Base-by-base conservation (phyloP, 2,329 filamentous ascomycete genomes). In the Leptodontidium sp. region DNA sequence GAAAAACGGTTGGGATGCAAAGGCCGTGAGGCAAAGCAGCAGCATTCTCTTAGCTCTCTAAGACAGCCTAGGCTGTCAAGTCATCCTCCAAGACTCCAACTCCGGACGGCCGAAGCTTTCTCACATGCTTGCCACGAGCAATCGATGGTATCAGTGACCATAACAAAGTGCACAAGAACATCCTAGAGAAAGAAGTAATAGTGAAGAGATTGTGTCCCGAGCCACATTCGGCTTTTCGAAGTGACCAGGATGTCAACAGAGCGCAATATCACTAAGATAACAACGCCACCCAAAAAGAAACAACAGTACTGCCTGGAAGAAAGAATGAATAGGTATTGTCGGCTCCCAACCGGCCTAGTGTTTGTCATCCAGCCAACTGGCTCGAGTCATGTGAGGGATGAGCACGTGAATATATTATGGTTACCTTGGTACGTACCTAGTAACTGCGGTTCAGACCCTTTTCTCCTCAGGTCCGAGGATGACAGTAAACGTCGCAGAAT, bases 101-200 rank as follows among this genome's bases (percentile, higher is more conserved):
- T 35, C 9, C 5, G 15, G 52, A 55, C 17, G 52, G 26, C 15
- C 11, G 52, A 35, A 17, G 26, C 7, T 29, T 55, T 55, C 52
- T n/a, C 52, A 35, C 3, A 43, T 43, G n/a, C 55, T 43, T 59
- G 38, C n/a, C 55, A 59, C 21, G 55, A 59, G 55, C n/a, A 55
- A 35, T 7, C 29, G 52, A 12, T 15, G 24, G 49, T 35, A 55
- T 55, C 26, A 35, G 52, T 55, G 6, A 35, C 2, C 26, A 26
- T n/a, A 55, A 35, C 26, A 35, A 32, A 55, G 12, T 55, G 52
- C 52, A 35, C 15, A 55, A 5, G 52, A 55, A 55, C 14, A 35
- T 55, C 15, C 52, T n/a, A 12, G 52, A 3, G 29, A 35, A n/a
- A n/a, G 15, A 55, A 32, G 50, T 24, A 29, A 53, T 21, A 6